Base-by-base conservation (phyloP, 164 flowering plant species). In the Liriodendron chinense region DNA sequence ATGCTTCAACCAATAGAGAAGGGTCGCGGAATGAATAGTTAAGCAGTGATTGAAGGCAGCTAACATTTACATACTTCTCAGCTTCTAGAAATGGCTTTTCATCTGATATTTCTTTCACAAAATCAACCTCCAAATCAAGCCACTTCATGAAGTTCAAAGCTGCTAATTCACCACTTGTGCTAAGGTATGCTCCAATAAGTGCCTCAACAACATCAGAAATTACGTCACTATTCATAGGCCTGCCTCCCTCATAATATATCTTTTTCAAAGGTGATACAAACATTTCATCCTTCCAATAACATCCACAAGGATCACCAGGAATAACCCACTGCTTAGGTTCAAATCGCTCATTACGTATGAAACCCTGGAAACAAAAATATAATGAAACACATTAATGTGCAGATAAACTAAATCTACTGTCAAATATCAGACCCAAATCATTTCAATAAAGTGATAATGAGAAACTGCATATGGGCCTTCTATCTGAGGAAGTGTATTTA, bases 201-300 rank as follows among this genome's bases (percentile, higher is more conserved):
- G 97, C 98, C 80, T 94, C 98, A 53, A 89, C 94, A 65, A 82
- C 96, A 85, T 94, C 97, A 63, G 98, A 97, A 64, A 94, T 81
- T 16, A 34, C 81, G 79, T 94, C 92, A 28, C 80, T 77, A 76
- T 86, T 92, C 26, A 94, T 13, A 43, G 77, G 80, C 68, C 86
- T 87, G 61, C 2, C 80, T 65, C 86, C 86, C 8, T 67, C 75
- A 18, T 61, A 48, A 76, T 88, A 93, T 0, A 89, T 72, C 67
- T 79, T 88, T 34, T 34, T 34, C 43, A 34, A 34, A 66, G 70
- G 76, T 3, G 68, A n/a, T 49, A 86, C 72, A 1, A 18, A 43
- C 65, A 78, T 86, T 82, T 84, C 90, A 23, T 75, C 72, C 48
- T 89, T 64, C 53, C 1, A 7, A 22, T 64, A 24, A 56, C 57